These are phyloP conservation scores for Mycena floridula DNA, from an alignment of 768 basidiomycete genomes.

Conservation along the genomic window DNA sequence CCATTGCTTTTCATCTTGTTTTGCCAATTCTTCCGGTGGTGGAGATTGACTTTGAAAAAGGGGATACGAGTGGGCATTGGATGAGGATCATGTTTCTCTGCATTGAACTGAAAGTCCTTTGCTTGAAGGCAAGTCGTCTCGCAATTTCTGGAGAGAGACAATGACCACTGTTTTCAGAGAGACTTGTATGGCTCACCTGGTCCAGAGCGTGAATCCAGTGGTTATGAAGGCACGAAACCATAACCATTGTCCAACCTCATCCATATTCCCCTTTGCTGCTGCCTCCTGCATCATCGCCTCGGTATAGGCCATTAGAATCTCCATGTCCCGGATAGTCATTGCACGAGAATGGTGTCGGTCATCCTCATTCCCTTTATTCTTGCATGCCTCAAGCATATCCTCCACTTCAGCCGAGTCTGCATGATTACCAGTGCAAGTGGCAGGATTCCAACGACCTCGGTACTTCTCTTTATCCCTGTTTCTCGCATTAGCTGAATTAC, in stretches of 20 bases:
- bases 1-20: background rate
- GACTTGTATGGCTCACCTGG: background rate
- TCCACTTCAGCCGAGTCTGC: background rate
- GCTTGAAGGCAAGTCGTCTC: background rate
- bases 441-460: background rate
- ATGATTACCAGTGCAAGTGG: background rate
- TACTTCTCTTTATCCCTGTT: background rate
- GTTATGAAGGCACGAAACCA: background rate
- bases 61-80: background rate
- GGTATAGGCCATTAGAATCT: background rate
- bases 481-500: background rate
- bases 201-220: background rate
- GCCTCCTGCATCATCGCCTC: background rate
- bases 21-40: background rate
- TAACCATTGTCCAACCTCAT: background rate
- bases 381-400: background rate
- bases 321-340: background rate
- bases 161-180: background rate
- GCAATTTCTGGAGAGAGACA: background rate
- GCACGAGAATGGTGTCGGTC: background rate
- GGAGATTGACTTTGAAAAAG: background rate
- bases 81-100: background rate
- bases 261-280: background rate
- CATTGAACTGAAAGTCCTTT: background rate
- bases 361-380: background rate